Base-by-base conservation (phyloP, 2,329 filamentous ascomycete genomes). In the Dactylella cylindrospora region DNA sequence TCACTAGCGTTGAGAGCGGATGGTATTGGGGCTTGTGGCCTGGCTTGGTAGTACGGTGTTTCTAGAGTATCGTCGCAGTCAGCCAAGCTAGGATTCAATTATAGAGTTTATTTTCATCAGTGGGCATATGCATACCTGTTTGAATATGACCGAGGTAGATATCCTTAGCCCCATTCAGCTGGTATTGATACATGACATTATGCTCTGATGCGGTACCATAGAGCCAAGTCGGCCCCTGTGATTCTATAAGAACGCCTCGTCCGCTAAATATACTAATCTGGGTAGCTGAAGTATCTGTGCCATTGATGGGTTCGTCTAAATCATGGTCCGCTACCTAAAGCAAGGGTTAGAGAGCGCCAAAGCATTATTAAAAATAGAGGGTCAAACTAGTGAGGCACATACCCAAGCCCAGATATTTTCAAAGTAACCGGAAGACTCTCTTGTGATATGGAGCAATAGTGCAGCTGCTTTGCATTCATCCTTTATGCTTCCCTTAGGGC, bases 71-170 rank as follows among this genome's bases (percentile, higher is more conserved):
- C n/a, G n/a, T n/a, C n/a, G n/a, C n/a, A n/a, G n/a, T n/a, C n/a
- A n/a, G n/a, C n/a, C n/a, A n/a, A n/a, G n/a, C n/a, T n/a, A n/a
- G n/a, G n/a, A n/a, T n/a, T n/a, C n/a, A n/a, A n/a, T n/a, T n/a
- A 78, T 3, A 7, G 19, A 19, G 39, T 47, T 22, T 7, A 22
- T 32, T 41, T 41, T 19, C 19, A 19, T 5, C 32, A 26, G 32
- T 88, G 84, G 72, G 80, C 86, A 73, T 88, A 88, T 0, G 84
- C 80, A 3, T 83, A 71, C 88, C 84, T n/a, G n/a, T n/a, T n/a
- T n/a, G n/a, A 36, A 79, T 78, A 36, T 75, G 68, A n/a, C 74
- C 74, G 70, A 76, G 74, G 66, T 75, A 79, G 65, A 80, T 67
- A 67, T 78, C 75, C 51, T 73, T 71, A 0, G 78, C 77, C 6